These are phyloP conservation scores for Acrocalymma vagum DNA, from an alignment of 2,329 filamentous ascomycete species.

Conservation along the genomic window DNA sequence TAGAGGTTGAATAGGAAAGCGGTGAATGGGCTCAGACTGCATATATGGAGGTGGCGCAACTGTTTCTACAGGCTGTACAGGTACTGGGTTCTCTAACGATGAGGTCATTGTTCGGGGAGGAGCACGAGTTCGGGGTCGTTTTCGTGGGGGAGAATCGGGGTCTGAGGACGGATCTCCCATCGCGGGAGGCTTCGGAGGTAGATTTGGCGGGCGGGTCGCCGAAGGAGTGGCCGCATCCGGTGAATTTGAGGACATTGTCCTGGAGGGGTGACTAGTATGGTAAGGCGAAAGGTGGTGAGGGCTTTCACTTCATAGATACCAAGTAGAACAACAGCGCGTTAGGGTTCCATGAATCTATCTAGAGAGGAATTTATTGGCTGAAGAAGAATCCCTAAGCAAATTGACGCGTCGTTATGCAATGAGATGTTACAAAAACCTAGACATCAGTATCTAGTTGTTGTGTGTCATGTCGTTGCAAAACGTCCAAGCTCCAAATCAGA, in stretches of 20 bases:
- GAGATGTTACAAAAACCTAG: too few relatives aligned
- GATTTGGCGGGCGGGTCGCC: neutral
- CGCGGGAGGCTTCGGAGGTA: conserved; percentile 13
- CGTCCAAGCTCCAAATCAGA: conserved; percentile 19
- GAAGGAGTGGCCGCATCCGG: neutral
- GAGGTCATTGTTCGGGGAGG: conserved; percentile 30
- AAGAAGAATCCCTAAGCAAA: too few relatives aligned
- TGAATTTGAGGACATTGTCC: too few relatives aligned
- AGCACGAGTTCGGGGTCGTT: conserved; percentile 43
- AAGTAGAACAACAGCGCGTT: too few relatives aligned
- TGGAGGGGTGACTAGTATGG: conserved; percentile 3
- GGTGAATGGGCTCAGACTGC: conserved; percentile 12
- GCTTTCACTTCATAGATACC: neutral
- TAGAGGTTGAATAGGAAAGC: conserved; percentile 42
- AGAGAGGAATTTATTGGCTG: too few relatives aligned
- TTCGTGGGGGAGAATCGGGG: conserved; percentile 32
- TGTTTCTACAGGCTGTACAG: neutral
- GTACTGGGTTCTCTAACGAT: too few relatives aligned
- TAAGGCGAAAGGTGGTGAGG: conserved; percentile 8
- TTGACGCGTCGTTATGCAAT: too few relatives aligned
- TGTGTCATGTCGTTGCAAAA: conserved; percentile 1
- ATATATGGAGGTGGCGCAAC: neutral
- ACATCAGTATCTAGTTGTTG: too few relatives aligned
- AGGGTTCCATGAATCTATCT: too few relatives aligned
- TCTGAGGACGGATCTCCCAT: conserved; percentile 14